These are phyloP conservation scores for Coemansia sp. DNA, from an alignment of 192 early-diverging fungal species.

Conservation along the genomic window DNA sequence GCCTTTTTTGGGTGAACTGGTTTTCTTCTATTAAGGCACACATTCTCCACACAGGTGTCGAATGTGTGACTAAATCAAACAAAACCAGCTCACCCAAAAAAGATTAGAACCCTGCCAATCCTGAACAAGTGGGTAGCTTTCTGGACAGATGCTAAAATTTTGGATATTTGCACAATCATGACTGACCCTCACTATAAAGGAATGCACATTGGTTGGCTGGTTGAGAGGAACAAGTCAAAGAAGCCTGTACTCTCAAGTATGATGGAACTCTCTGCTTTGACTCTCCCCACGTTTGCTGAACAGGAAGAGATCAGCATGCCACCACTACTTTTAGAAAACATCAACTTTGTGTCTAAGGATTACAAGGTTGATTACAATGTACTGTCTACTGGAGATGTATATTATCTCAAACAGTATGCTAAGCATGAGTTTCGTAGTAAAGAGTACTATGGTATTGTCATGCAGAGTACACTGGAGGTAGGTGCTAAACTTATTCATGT, in stretches of 20 bases:
- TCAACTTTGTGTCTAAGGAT: neutral
- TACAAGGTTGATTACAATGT: neutral
- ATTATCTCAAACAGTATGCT: neutral
- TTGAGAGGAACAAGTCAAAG: neutral
- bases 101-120: too few relatives aligned
- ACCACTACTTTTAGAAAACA: neutral
- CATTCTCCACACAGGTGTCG: too few relatives aligned
- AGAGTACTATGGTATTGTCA: neutral
- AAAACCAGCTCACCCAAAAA: too few relatives aligned
- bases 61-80: too few relatives aligned
- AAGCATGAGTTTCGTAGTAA: neutral
- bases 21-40: too few relatives aligned
- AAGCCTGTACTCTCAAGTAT: slow-evolving; percentile 3
- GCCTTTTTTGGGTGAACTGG: too few relatives aligned
- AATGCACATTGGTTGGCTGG: slow-evolving; percentile 9
- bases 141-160: too few relatives aligned
- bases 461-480: neutral
- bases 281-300: too few relatives aligned
- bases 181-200: slow-evolving; percentile 9
- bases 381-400: neutral
- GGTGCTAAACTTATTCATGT: too few relatives aligned
- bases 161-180: too few relatives aligned
- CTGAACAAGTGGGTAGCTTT: too few relatives aligned
- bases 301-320: neutral
- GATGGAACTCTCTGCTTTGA: neutral